These are phyloP conservation scores for Cryphonectria radicalis DNA, from an alignment of 2,329 filamentous ascomycete genomes.

Conservation along the genomic window DNA sequence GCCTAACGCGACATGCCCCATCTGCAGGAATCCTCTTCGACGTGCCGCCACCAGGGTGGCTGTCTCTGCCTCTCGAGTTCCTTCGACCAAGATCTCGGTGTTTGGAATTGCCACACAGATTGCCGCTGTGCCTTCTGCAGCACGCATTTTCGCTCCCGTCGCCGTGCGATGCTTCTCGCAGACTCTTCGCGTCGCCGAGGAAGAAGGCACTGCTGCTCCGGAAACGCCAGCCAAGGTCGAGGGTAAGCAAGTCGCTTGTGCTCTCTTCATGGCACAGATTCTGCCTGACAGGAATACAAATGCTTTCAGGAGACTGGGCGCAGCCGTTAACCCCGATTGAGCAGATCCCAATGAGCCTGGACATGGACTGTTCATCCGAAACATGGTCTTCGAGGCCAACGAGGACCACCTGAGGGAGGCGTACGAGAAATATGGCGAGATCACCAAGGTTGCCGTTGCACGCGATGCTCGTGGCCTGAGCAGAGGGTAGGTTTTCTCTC, in stretches of 20 bases:
- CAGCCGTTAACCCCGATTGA: background rate
- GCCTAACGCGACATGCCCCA: slow-evolving; percentile 20
- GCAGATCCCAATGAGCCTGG: slow-evolving; percentile 28
- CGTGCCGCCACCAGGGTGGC: slow-evolving; percentile 40
- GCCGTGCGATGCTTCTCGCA: slow-evolving; percentile 40
- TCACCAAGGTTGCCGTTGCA: slow-evolving; percentile 35
- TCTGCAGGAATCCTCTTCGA: slow-evolving; percentile 40
- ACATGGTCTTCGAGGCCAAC: slow-evolving; percentile 43
- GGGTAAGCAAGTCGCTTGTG: slow-evolving; percentile 16
- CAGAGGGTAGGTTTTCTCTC: slow-evolving; percentile 37
- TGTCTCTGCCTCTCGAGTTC: slow-evolving; percentile 37
- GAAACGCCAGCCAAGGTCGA: slow-evolving; percentile 19
- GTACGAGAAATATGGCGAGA: slow-evolving; percentile 40
- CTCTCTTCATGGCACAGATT: background rate
- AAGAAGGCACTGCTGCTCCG: slow-evolving; percentile 23
- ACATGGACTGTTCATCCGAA: slow-evolving; percentile 39
- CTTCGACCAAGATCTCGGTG: slow-evolving; percentile 32
- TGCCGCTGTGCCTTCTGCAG: slow-evolving; percentile 25
- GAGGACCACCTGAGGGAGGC: slow-evolving; percentile 41
- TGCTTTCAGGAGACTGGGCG: background rate
- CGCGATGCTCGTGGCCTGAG: slow-evolving; percentile 42
- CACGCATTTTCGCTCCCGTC: slow-evolving; percentile 23
- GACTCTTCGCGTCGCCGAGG: slow-evolving; percentile 32
- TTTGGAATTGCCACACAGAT: slow-evolving; percentile 34
- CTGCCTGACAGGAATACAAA: background rate